phyloP scores from a whole-genome alignment of 1,139 yeast species.

The Yamadazyma atmosphaerica region DNA sequence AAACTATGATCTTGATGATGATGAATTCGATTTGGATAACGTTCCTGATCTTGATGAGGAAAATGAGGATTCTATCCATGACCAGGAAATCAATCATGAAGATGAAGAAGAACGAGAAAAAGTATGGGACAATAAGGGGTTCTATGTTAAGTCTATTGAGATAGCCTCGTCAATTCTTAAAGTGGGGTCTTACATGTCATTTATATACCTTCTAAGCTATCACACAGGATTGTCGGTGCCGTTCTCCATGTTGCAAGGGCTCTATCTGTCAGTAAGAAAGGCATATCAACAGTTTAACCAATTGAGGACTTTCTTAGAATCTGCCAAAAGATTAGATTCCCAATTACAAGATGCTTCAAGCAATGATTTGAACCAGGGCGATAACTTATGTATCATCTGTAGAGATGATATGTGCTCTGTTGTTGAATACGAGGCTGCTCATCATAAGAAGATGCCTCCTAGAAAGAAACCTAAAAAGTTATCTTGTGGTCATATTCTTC shows the following conservation, averaged over 20 bases:
- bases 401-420: slow-evolving; percentile 71
- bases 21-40: slow-evolving; percentile 9
- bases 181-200: slow-evolving; percentile 31
- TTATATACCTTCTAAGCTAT: slow-evolving; percentile 39
- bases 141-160: slow-evolving; percentile 60
- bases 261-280: slow-evolving; percentile 53
- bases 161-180: slow-evolving; percentile 47
- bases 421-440: slow-evolving; percentile 27
- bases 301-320: slow-evolving; percentile 55
- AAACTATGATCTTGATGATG: slow-evolving; percentile 11
- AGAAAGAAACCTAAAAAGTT: slow-evolving; percentile 72
- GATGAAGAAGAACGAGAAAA: slow-evolving; percentile 55
- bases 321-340: slow-evolving; percentile 64
- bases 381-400: slow-evolving; percentile 76
- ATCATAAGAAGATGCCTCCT: slow-evolving; percentile 25
- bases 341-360: slow-evolving; percentile 61
- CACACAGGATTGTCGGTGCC: slow-evolving; percentile 64
- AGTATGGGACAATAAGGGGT: slow-evolving; percentile 71
- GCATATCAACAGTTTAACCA: slow-evolving; percentile 53
- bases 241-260: slow-evolving; percentile 65
- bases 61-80: no score
- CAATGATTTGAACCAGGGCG: slow-evolving; percentile 60
- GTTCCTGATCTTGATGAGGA: slow-evolving; percentile 15
- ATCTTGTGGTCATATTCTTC: slow-evolving; percentile 84
- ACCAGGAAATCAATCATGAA: not conserved